Conservation (phyloP, 116 monocot genomes). For the Papilionanthe hybrid region DNA sequence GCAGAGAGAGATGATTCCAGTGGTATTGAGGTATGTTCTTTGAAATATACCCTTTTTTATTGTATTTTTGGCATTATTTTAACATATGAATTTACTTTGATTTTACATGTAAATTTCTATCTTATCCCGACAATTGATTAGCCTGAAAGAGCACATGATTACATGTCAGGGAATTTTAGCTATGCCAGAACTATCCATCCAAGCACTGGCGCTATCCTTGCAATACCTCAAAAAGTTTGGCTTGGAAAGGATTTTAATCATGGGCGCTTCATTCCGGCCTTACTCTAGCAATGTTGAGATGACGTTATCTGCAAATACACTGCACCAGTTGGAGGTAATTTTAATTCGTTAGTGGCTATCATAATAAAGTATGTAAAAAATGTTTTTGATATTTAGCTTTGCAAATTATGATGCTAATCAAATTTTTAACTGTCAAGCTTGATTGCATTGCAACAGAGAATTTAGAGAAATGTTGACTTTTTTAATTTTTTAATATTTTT, state of each 20-base stretch:
- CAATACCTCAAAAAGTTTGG: slow-evolving; percentile 86
- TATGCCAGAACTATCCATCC: slow-evolving; percentile 81
- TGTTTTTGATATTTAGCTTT: neutral
- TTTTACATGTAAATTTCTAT: neutral
- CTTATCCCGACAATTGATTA: neutral
- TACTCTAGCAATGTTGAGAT: slow-evolving; percentile 59
- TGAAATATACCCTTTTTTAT: neutral
- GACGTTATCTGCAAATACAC: slow-evolving; percentile 77
- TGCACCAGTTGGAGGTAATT: slow-evolving; percentile 86
- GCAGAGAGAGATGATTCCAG: slow-evolving; percentile 23
- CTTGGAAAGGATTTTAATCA: slow-evolving; percentile 70
- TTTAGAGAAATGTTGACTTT: neutral
- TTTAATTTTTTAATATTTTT: neutral
- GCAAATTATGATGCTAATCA: neutral
- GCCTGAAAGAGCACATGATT: neutral
- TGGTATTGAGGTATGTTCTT: slow-evolving; percentile 62
- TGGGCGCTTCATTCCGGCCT: slow-evolving; percentile 84
- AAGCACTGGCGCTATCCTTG: slow-evolving; percentile 73
- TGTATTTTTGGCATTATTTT: neutral
- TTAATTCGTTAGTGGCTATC: neutral
- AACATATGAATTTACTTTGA: neutral
- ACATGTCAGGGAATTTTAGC: slow-evolving; percentile 58
- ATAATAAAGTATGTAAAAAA: neutral
- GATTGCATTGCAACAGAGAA: neutral
- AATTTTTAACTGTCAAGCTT: neutral